Evolutionary conservation across 352 stramenopile species (phyloP), one percentile per base, ranked within the genome.

Genomic region (Globisporangium cystogenes): DNA sequence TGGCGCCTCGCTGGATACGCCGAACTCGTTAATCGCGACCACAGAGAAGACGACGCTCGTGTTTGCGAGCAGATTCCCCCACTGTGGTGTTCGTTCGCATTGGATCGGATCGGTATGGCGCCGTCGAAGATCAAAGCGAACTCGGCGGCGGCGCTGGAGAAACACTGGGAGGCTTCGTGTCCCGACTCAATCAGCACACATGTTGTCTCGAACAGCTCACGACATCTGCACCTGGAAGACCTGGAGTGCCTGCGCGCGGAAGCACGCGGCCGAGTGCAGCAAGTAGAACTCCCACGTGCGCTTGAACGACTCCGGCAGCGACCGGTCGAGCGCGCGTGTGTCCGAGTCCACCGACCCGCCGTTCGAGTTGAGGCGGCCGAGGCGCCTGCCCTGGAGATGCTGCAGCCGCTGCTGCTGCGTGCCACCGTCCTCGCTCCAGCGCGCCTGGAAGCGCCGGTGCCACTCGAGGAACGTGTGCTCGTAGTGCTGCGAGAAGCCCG

Each of bases 281-380:
- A 96, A 53, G 53, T 96, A 95, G 58, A 95, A 95, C 59, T 95
- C 82, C 82, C 82, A 96, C 29, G 80, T 92, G 37, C 87, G 79
- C 47, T 84, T 76, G 48, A 94, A 96, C 5, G 78, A 90, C 46
- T 89, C 68, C 4, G 82, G 82, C 16, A 91, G 59, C 21, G 68
- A 82, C 7, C 54, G 48, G 24, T 56, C 49, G 7, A 52, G 35
- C 11, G 35, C 42, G 48, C 42, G 40, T 23, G 20, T 48, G 16
- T 57, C 60, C 39, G 59, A 21, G 29, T 53, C 43, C 8, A 16
- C 21, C 24, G 51, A 41, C 31, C 33, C 24, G 26, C 33, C 29
- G 4, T 27, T 31, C 27, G 36, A 24, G 41, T 45, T 64, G 18
- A 37, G 42, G 27, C 29, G 55, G 23, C 55, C 55, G 16, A 62